Evolutionary conservation across 192 early-diverging fungal species (phyloP).

Genomic region (Spizellomyces punctatus): DNA sequence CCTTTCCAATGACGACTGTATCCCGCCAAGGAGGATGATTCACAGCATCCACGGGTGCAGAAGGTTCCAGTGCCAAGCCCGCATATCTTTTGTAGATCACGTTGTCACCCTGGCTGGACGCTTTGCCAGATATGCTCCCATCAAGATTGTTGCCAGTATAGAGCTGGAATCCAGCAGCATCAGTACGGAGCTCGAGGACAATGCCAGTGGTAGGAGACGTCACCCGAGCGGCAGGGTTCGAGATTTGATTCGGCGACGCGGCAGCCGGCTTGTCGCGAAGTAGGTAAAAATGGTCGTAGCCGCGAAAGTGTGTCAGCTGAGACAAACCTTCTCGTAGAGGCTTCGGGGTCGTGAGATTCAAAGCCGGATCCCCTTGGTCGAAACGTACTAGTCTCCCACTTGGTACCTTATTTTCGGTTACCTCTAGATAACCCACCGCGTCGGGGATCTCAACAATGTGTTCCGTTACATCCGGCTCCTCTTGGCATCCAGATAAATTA

Average conservation of each 20-base stretch:
- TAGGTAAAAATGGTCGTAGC: slow-evolving; percentile 85
- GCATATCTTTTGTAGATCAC: slow-evolving; percentile 53
- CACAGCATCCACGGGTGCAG: slow-evolving; percentile 46
- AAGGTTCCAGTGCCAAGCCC: slow-evolving; percentile 66
- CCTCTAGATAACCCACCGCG: slow-evolving; percentile 52
- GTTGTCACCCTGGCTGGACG: slow-evolving; percentile 32
- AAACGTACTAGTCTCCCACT: slow-evolving; percentile 65
- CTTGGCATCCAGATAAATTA: slow-evolving; percentile 73
- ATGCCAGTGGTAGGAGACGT: slow-evolving; percentile 64
- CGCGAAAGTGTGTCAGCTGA: slow-evolving; percentile 55
- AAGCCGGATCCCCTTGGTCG: slow-evolving; percentile 54
- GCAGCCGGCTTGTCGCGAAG: slow-evolving; percentile 4
- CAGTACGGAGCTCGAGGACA: slow-evolving; percentile 62
- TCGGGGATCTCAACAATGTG: slow-evolving; percentile 53
- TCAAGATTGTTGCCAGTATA: slow-evolving; percentile 82
- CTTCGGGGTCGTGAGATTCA: slow-evolving; percentile 50
- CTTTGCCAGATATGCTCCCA: slow-evolving; percentile 46
- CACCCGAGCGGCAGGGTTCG: slow-evolving; percentile 42
- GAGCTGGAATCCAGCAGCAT: slow-evolving; percentile 76
- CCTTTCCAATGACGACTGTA: slow-evolving; percentile 31
- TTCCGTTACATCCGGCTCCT: slow-evolving; percentile 49
- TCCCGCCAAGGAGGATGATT: slow-evolving; percentile 39
- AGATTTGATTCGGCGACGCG: not conserved
- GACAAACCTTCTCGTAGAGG: slow-evolving; percentile 53
- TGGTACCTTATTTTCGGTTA: slow-evolving; percentile 64